phyloP scores from a whole-genome alignment of 148 eudicot species.

The Amaranthus hypochondriacus region DNA sequence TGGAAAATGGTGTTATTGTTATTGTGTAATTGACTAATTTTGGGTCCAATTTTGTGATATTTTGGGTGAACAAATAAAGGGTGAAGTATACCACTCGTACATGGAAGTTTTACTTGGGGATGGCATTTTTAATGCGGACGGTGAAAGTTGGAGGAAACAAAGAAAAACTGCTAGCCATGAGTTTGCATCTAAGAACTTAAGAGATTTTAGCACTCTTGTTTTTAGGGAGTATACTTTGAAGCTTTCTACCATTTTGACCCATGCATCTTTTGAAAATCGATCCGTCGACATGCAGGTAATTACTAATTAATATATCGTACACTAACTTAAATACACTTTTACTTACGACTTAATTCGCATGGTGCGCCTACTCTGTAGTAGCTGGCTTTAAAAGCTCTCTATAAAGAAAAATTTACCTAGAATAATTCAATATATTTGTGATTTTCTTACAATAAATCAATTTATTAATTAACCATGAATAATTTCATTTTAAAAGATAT shows the following conservation, averaged over 20 bases:
- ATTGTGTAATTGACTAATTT: background rate
- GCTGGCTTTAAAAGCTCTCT: background rate
- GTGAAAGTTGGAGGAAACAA: slow-evolving; percentile 93
- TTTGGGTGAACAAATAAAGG: slow-evolving; percentile 32
- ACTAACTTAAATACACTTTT: too few relatives aligned
- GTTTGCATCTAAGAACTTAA: slow-evolving; percentile 91
- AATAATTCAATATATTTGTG: too few relatives aligned
- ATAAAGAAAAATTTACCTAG: too few relatives aligned
- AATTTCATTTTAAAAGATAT: too few relatives aligned
- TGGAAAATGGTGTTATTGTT: too few relatives aligned
- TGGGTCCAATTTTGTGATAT: background rate
- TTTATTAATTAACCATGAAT: too few relatives aligned
- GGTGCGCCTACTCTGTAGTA: too few relatives aligned
- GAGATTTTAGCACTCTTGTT: slow-evolving; percentile 93
- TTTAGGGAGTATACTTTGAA: slow-evolving; percentile 86
- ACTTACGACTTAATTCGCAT: too few relatives aligned
- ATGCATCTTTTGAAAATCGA: slow-evolving; percentile 42
- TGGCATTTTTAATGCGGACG: slow-evolving; percentile 92
- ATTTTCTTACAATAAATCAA: too few relatives aligned
- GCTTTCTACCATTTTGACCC: slow-evolving; percentile 53
- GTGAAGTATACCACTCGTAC: slow-evolving; percentile 90
- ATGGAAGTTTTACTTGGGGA: slow-evolving; percentile 92
- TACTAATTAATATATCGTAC: too few relatives aligned
- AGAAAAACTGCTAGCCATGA: slow-evolving; percentile 96
- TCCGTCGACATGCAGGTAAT: slow-evolving; percentile 82